Evolutionary conservation across 805 yeast genomes (phyloP).

Genomic region (Lachancea nothofagi): DNA sequence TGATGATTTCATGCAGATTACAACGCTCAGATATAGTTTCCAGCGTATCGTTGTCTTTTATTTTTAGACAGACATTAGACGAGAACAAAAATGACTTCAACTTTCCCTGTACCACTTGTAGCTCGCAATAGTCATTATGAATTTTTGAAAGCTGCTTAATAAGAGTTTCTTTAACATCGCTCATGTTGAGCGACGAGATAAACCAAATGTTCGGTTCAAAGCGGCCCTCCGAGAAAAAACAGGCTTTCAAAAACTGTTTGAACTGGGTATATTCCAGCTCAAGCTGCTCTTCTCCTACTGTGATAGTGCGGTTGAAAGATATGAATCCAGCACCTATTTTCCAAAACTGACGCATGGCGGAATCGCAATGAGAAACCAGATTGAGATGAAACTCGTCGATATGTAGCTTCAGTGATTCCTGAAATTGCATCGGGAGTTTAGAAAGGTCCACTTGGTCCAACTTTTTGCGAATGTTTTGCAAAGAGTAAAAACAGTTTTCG

Average conservation of each 20-base stretch:
- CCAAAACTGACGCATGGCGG: conserved; percentile 26
- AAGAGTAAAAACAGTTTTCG: conserved; percentile 32
- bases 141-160: conserved; percentile 15
- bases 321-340: conserved; percentile 12
- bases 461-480: conserved; percentile 24
- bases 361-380: conserved; percentile 17
- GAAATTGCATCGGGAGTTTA: conserved; percentile 23
- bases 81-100: conserved; percentile 21
- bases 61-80: conserved; percentile 8
- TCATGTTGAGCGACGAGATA: conserved; percentile 20
- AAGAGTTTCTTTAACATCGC: conserved; percentile 21
- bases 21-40: background rate
- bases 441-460: conserved; percentile 14
- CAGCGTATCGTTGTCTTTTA: conserved; percentile 2
- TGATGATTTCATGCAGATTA: background rate
- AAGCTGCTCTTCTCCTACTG: conserved; percentile 12
- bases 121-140: conserved; percentile 15
- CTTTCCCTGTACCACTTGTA: conserved; percentile 10
- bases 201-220: conserved; percentile 24
- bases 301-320: conserved; percentile 10
- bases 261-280: conserved; percentile 20
- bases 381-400: conserved; percentile 26
- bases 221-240: conserved; percentile 16
- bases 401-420: conserved; percentile 23
- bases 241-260: conserved; percentile 14